A percentile compares a stretch with the other conserved stretches of the same genome.
Conservation (phyloP, 352 stramenopile genomes). For the Globisporangium rhizosaccharum region DNA sequence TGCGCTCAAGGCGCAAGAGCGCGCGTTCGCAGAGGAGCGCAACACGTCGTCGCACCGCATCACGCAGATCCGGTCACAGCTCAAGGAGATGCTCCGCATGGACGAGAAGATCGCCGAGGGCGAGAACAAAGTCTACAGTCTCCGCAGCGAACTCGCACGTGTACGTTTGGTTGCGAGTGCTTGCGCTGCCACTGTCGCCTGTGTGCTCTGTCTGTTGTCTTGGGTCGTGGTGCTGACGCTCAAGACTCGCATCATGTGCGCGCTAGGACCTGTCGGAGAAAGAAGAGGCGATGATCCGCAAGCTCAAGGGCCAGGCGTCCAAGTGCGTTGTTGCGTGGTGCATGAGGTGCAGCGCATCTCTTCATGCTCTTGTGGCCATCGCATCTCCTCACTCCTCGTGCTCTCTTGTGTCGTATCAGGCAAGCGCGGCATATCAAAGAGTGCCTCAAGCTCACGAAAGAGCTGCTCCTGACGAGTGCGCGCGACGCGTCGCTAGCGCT, state of each 20-base stretch:
- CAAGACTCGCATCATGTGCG: neutral
- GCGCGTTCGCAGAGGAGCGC: slow-evolving; percentile 49
- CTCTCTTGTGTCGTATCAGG: slow-evolving; percentile 16
- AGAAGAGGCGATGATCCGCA: slow-evolving; percentile 66
- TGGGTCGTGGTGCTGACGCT: neutral
- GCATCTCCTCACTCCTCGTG: slow-evolving; percentile 8
- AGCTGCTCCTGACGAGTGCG: slow-evolving; percentile 41
- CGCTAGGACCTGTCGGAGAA: slow-evolving; percentile 67
- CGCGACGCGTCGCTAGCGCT: slow-evolving; percentile 52
- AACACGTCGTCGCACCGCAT: slow-evolving; percentile 52
- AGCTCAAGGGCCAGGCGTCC: slow-evolving; percentile 59
- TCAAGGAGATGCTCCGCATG: slow-evolving; percentile 64
- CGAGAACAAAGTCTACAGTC: slow-evolving; percentile 63
- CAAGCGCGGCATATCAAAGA: slow-evolving; percentile 69
- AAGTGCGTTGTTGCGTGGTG: slow-evolving; percentile 37
- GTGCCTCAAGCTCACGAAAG: slow-evolving; percentile 45
- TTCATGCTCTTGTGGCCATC: neutral
- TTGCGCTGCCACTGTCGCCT: neutral
- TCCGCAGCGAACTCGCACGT: slow-evolving; percentile 69
- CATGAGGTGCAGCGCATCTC: neutral
- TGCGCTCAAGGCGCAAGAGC: slow-evolving; percentile 59
- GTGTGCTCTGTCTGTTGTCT: neutral
- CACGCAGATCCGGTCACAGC: slow-evolving; percentile 60
- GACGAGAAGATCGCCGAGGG: slow-evolving; percentile 70
- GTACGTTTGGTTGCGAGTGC: slow-evolving; percentile 15